Evolutionary conservation across 1,139 yeast species (phyloP), one percentile per base, ranked within the genome.

Genomic region (Debaryomyces udenii): DNA sequence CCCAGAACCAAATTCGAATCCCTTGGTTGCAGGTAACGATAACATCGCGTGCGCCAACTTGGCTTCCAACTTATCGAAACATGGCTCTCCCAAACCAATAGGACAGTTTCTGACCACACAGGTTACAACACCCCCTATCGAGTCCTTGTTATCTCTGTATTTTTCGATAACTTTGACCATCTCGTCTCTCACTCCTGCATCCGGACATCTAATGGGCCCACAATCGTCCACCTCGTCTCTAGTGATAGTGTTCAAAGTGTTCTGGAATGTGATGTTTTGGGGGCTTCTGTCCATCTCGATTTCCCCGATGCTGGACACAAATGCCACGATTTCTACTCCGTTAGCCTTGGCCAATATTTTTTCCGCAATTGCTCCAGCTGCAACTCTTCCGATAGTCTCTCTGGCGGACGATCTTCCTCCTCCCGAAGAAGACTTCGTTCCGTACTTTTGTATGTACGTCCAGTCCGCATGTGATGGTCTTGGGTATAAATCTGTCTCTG

Each of bases 351-450:
- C 61, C 58, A 93, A 76, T 52, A 89, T 82, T 69, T 90, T 91
- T 64, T 93, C 99, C 34, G 99, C 99, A 64, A 93, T 83, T 44
- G 97, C 98, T 52, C 98, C 98, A 10, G 98, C 99, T 38, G 99
- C 99, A 40, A 93, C 99, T 63, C 99, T 80, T 41, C 98, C 99
- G 55, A 94, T 93, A 38, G 99, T 93, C 67, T 93, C 99, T 66
- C 99, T 82, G 9, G 99, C 99, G 32, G 94, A 83, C 16, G 97
- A 86, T 61, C 99, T 81, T 48, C 99, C 99, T 56, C 99, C 99
- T 40, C 99, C 99, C 35, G 95, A 85, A 6, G 96, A 80, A 9
- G 97, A 94, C 69, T 93, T 91, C 56, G 81, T 76, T 28, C 97
- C 96, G 68, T 93, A 93, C 67, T 93, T 93, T 51, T 80, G 76